These are phyloP conservation scores for Telopea speciosissima DNA, from an alignment of 177 flowering plant species.

Conservation along the genomic window DNA sequence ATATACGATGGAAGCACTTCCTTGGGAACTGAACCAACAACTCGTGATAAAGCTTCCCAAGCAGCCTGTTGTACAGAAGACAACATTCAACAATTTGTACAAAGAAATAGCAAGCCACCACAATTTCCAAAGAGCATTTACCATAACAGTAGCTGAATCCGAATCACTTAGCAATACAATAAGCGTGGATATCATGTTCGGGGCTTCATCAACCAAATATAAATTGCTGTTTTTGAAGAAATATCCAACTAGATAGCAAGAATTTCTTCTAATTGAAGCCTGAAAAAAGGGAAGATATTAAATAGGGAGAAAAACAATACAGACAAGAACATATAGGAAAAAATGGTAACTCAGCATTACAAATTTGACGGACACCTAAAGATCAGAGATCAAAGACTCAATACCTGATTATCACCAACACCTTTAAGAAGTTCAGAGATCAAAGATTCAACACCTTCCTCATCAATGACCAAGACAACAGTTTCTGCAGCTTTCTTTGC, in stretches of 20 bases:
- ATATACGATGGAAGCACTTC: slow-evolving; percentile 89
- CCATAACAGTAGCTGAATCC: slow-evolving; percentile 78
- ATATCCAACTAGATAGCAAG: slow-evolving; percentile 79
- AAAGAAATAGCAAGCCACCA: slow-evolving; percentile 1
- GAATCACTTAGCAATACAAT: slow-evolving; percentile 84
- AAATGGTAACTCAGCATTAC: too few species aligned
- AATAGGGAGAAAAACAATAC: neutral
- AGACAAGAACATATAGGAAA: neutral
- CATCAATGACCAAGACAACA: slow-evolving; percentile 89
- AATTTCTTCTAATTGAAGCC: slow-evolving; percentile 69
- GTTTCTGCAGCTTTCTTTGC: slow-evolving; percentile 95
- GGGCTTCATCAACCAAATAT: slow-evolving; percentile 94
- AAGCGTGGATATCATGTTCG: slow-evolving; percentile 78
- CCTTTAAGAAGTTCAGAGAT: slow-evolving; percentile 85
- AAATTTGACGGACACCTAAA: too few species aligned
- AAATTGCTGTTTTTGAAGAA: slow-evolving; percentile 91
- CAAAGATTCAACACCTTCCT: slow-evolving; percentile 83
- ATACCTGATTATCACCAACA: slow-evolving; percentile 71
- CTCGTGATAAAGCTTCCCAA: slow-evolving; percentile 94
- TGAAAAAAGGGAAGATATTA: slow-evolving; percentile 24
- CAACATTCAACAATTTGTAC: slow-evolving; percentile 9
- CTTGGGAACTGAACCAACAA: slow-evolving; percentile 78
- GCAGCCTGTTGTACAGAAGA: slow-evolving; percentile 47
- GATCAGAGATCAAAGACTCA: neutral
- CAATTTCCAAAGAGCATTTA: slow-evolving; percentile 16